Percentiles rank a stretch among this genome's conserved stretches.
These are phyloP conservation scores for Paramecium tetraurelia DNA, from an alignment of 73 alveolate species.

Conservation along the genomic window DNA sequence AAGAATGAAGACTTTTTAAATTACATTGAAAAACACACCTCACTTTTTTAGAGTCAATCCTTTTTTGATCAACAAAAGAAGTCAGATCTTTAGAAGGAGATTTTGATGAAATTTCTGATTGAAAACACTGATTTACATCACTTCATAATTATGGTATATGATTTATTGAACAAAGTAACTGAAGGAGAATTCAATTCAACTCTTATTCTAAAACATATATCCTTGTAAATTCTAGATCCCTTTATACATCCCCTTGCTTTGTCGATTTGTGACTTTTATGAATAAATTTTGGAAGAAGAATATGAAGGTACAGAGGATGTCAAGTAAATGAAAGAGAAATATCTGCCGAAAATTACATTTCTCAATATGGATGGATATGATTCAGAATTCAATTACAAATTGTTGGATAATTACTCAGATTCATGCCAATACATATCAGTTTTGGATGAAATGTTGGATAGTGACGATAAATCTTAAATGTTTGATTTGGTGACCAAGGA, in stretches of 20 bases:
- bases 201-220: not conserved
- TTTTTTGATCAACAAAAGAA: not conserved
- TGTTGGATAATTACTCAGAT: not conserved
- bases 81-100: not conserved
- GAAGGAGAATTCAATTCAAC: conserved; percentile 50
- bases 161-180: conserved; percentile 28
- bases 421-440: not conserved
- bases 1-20: not conserved
- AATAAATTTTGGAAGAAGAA: conserved; percentile 6
- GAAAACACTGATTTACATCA: conserved; percentile 2
- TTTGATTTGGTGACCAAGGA: conserved; percentile 21
- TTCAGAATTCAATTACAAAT: conserved; percentile 34
- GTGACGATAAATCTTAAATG: not conserved
- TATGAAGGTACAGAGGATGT: not conserved
- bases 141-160: conserved; percentile 31
- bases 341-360: conserved; percentile 24
- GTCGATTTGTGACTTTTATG: conserved; percentile 25
- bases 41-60: not conserved
- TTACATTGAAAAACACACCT: not conserved
- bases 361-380: conserved; percentile 47
- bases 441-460: conserved; percentile 24
- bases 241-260: conserved; percentile 31
- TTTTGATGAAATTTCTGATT: not conserved
- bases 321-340: not conserved
- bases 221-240: conserved; percentile 22